phyloP scores from a whole-genome alignment of 306 rosid genomes.

The Cucurbita ficifolia region DNA sequence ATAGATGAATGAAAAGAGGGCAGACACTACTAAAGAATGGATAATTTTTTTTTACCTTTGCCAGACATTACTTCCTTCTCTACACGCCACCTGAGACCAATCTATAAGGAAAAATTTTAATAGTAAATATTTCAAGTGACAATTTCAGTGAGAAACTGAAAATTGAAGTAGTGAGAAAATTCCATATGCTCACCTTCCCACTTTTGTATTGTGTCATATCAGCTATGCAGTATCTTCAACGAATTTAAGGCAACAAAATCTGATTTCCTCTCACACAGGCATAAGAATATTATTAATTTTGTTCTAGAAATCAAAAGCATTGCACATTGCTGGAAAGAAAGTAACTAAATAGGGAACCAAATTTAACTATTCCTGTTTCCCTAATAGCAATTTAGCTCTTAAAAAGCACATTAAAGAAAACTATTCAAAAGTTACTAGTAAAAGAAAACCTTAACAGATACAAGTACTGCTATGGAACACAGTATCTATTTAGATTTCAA shows the following conservation, averaged over 20 bases:
- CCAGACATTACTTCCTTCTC: slow-evolving; percentile 88
- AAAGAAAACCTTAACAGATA: not conserved
- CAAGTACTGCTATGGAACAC: not conserved
- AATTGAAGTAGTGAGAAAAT: not conserved
- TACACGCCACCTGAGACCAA: slow-evolving; percentile 95
- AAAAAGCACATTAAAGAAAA: not conserved
- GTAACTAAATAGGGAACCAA: not conserved
- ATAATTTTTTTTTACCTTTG: slow-evolving; percentile 41
- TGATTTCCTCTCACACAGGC: not conserved
- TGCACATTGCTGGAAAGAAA: not conserved
- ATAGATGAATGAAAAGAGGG: not conserved
- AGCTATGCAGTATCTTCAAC: slow-evolving; percentile 80
- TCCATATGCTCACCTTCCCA: slow-evolving; percentile 52
- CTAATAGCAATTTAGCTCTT: not conserved
- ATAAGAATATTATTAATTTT: not conserved
- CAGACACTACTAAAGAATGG: not conserved
- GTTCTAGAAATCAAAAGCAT: not conserved
- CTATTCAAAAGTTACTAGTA: not conserved
- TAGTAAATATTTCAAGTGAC: not conserved
- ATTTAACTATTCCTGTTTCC: not conserved
- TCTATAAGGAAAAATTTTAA: slow-evolving; percentile 19
- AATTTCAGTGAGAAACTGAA: slow-evolving; percentile 1
- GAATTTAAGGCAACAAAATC: slow-evolving; percentile 38
- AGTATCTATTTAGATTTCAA: not conserved
- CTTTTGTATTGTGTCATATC: slow-evolving; percentile 94